These are phyloP conservation scores for Haplographium delicatum DNA, from an alignment of 495 filamentous ascomycete genomes.

Conservation along the genomic window DNA sequence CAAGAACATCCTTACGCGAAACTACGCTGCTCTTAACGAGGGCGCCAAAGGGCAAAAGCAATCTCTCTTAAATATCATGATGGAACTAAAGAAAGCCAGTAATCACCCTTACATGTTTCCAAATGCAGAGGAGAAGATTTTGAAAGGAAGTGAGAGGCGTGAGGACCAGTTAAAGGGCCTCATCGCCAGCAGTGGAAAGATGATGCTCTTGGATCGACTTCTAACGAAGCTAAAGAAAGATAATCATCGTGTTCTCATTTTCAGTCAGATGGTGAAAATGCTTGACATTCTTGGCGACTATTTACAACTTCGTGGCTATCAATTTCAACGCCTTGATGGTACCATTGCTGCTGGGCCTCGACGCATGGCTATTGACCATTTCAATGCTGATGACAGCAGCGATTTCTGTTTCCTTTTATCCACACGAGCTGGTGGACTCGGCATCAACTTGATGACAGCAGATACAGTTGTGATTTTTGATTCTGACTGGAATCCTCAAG, in stretches of 20 bases:
- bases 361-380: conserved; percentile 92
- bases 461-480: conserved; percentile 98
- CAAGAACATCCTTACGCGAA: conserved; percentile 95
- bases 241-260: conserved; percentile 92
- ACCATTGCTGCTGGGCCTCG: conserved; percentile 83
- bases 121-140: conserved; percentile 80
- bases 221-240: conserved; percentile 86
- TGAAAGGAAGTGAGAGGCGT: conserved; percentile 67
- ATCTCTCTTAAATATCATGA: conserved; percentile 97
- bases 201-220: conserved; percentile 96
- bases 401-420: conserved; percentile 97
- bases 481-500: conserved; percentile 99
- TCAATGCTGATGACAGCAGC: conserved; percentile 87
- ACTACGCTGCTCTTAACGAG: conserved; percentile 90
- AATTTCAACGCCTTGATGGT: conserved; percentile 90
- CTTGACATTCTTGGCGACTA: conserved; percentile 94
- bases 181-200: conserved; percentile 95
- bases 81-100: conserved; percentile 98
- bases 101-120: conserved; percentile 98
- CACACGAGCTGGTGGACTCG: conserved; percentile 90
- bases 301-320: conserved; percentile 78
- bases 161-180: conserved; percentile 86
- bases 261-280: conserved; percentile 99
- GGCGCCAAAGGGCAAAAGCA: conserved; percentile 85
- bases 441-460: conserved; percentile 98